Percentiles rank a stretch among this genome's conserved stretches.
Evolutionary conservation across 129 eudicot genomes (phyloP).

Genomic region (Chrysanthemum lavandulifolium): DNA sequence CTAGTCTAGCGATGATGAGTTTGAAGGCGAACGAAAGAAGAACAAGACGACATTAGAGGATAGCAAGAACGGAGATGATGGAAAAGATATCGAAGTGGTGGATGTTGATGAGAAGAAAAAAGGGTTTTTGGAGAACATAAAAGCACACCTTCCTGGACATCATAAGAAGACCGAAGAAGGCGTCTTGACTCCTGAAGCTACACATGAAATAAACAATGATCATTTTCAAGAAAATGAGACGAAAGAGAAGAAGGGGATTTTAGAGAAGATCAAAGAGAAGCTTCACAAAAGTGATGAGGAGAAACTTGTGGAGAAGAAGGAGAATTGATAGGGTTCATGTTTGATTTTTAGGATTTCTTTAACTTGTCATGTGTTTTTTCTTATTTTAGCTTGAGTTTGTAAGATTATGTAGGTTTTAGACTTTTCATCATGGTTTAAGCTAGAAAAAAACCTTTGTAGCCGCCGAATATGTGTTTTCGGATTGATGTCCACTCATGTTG

Average conservation of each 20-base stretch:
- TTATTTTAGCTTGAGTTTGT: not conserved
- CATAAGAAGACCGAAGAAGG: slow-evolving; percentile 43
- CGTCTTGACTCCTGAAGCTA: slow-evolving; percentile 1
- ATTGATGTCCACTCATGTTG: too few relatives aligned
- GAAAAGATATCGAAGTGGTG: slow-evolving; percentile 8
- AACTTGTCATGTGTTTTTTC: not conserved
- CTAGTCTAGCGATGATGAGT: slow-evolving; percentile 59
- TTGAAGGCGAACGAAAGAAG: slow-evolving; percentile 43
- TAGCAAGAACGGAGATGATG: slow-evolving; percentile 15
- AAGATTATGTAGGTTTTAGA: not conserved
- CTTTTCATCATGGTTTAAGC: not conserved
- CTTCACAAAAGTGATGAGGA: slow-evolving; percentile 36
- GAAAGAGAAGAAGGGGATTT: slow-evolving; percentile 56
- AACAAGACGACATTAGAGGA: slow-evolving; percentile 35
- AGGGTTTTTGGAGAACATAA: slow-evolving; percentile 50
- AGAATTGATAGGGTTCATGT: slow-evolving; percentile 18
- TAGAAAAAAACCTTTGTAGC: not conserved
- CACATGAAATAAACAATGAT: slow-evolving; percentile 14
- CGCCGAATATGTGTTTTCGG: not conserved
- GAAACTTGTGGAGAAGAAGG: slow-evolving; percentile 32
- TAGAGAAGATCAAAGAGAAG: slow-evolving; percentile 62
- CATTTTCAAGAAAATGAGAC: slow-evolving; percentile 27
- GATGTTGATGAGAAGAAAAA: slow-evolving; percentile 41
- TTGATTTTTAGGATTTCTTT: not conserved
- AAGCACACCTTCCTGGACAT: slow-evolving; percentile 51